Evolutionary conservation across 2,329 filamentous ascomycete species (phyloP).

Genomic region (Coniochaeta sp.): DNA sequence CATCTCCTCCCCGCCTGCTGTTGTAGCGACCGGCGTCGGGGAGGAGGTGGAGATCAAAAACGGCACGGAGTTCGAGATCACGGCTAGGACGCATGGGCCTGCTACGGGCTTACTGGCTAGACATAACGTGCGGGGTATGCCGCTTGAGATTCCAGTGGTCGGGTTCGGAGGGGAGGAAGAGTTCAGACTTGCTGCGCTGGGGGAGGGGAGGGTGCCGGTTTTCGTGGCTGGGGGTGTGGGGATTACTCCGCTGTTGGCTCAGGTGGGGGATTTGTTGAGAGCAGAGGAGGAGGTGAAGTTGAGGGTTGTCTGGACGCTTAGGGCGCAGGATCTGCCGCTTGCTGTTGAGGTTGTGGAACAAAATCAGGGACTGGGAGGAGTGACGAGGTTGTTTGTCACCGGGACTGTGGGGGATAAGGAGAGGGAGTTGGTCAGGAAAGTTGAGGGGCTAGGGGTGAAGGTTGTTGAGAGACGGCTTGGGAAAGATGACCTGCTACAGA

Average conservation of each 20-base stretch:
- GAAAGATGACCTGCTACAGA: conserved; percentile 32
- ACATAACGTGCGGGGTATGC: conserved; percentile 38
- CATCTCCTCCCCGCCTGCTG: conserved; percentile 54
- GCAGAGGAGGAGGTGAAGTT: conserved; percentile 30
- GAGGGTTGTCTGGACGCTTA: conserved; percentile 62
- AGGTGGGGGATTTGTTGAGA: conserved; percentile 43
- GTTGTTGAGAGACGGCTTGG: conserved; percentile 31
- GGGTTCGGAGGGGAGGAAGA: conserved; percentile 62
- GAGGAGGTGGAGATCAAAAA: conserved; percentile 16
- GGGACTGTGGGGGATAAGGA: conserved; percentile 26
- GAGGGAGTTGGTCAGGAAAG: conserved; percentile 24
- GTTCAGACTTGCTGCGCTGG: conserved; percentile 27
- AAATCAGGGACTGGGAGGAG: conserved; percentile 41
- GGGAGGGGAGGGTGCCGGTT: conserved; percentile 28
- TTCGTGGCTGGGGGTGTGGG: conserved; percentile 78
- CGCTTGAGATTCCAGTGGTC: conserved; percentile 58
- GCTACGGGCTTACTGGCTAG: conserved; percentile 61
- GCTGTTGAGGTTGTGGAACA: conserved; percentile 51
- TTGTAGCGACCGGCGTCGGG: conserved; percentile 11
- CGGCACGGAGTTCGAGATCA: conserved; percentile 60
- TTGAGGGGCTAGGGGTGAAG: conserved; percentile 25
- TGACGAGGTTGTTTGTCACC: conserved; percentile 60
- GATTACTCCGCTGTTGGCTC: conserved; percentile 73
- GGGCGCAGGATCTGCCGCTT: conserved; percentile 53
- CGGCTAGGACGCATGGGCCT: conserved; percentile 59